Evolutionary conservation across 306 rosid genomes (phyloP).

Genomic region (Prosopis cineraria): DNA sequence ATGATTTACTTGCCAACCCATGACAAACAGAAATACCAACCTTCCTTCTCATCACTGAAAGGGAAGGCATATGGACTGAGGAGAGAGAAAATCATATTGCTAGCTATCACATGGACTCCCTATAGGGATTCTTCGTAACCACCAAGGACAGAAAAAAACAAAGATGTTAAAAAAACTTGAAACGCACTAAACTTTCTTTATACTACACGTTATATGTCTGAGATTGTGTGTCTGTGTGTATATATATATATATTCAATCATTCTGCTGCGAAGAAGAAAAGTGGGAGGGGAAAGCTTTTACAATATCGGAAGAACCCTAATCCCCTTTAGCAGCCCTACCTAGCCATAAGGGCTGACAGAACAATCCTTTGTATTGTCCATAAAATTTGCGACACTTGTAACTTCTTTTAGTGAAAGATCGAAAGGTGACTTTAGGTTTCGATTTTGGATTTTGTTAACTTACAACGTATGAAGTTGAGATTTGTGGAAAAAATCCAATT

Average conservation of each 20-base stretch:
- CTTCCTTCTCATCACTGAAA: constrained; percentile 22
- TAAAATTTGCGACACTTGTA: constrained; percentile 10
- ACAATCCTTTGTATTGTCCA: constrained; percentile 6
- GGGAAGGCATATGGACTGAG: constrained; percentile 26
- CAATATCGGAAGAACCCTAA: constrained; percentile 35
- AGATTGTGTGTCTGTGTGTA: not conserved
- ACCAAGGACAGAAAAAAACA: not conserved
- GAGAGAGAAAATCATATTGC: constrained; percentile 36
- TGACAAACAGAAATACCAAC: constrained; percentile 38
- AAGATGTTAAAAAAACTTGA: not conserved
- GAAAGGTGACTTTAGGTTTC: constrained; percentile 15
- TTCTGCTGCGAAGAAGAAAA: constrained; percentile 11
- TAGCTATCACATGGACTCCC: constrained; percentile 39
- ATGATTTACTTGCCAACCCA: constrained; percentile 39
- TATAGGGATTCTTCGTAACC: constrained; percentile 7
- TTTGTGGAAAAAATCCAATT: constrained; percentile 42
- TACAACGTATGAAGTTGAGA: not conserved
- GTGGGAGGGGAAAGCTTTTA: constrained; percentile 5
- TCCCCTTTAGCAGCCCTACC: constrained; percentile 51
- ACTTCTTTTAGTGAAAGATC: constrained; percentile 29
- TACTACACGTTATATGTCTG: not conserved
- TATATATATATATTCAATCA: not conserved
- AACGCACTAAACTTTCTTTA: not conserved
- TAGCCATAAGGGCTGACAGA: constrained; percentile 25
- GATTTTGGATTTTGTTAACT: not conserved